A percentile compares a stretch with the other conserved stretches of the same genome.
These are phyloP conservation scores for Tolypocladium ophioglossoides DNA, from an alignment of 2,329 filamentous ascomycete species.

Conservation along the genomic window DNA sequence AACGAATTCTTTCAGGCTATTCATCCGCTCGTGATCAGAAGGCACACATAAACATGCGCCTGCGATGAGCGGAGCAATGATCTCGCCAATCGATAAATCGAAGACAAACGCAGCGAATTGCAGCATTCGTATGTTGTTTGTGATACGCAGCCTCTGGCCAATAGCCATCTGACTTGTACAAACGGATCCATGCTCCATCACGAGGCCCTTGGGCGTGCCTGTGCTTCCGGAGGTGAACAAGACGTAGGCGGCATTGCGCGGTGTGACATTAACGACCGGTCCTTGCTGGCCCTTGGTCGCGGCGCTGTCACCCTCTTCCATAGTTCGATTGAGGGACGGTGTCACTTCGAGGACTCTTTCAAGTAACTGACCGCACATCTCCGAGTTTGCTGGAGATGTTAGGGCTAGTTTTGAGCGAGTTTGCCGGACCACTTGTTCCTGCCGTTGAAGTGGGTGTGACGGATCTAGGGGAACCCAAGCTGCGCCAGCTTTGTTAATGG, in stretches of 20 bases:
- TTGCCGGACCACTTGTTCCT: too few relatives aligned
- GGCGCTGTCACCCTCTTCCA: too few relatives aligned
- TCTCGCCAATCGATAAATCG: conserved; percentile 3
- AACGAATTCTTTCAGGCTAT: background rate
- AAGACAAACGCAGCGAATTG: conserved; percentile 6
- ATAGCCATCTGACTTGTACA: conserved; percentile 2
- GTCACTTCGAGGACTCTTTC: too few relatives aligned
- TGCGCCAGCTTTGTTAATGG: too few relatives aligned
- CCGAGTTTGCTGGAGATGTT: too few relatives aligned
- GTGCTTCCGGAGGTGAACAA: conserved; percentile 15
- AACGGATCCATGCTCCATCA: conserved; percentile 9
- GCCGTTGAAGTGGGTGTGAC: too few relatives aligned
- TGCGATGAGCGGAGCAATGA: conserved; percentile 1
- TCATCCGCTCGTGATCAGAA: background rate
- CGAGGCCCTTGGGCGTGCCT: conserved; percentile 12
- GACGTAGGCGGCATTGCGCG: conserved; percentile 11
- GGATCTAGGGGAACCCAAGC: too few relatives aligned
- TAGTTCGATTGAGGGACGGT: too few relatives aligned
- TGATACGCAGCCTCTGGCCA: background rate
- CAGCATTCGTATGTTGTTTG: background rate
- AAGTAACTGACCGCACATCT: too few relatives aligned
- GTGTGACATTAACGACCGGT: too few relatives aligned
- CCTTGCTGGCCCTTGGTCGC: too few relatives aligned
- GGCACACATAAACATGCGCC: conserved; percentile 5
- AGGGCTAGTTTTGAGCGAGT: too few relatives aligned